These are phyloP conservation scores for Chlamydomonas sphaeroides DNA, from an alignment of 139 green algal species.

Conservation along the genomic window DNA sequence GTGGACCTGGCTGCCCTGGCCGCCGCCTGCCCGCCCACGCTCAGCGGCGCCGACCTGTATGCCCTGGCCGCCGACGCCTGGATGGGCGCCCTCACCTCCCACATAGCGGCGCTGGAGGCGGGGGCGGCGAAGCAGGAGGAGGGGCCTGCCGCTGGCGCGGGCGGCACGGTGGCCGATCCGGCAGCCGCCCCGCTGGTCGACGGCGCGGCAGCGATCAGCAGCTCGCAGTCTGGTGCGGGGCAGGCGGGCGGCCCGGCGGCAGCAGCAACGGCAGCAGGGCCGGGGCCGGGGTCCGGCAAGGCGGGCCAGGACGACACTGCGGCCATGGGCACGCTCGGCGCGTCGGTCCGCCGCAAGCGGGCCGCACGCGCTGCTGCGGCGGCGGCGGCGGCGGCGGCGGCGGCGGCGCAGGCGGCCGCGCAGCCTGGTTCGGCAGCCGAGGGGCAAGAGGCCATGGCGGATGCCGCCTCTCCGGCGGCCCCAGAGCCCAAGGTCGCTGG, in stretches of 20 bases:
- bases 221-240: neutral
- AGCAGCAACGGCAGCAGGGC: neutral
- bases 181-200: no score
- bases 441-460: neutral
- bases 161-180: no score
- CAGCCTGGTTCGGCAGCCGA: neutral
- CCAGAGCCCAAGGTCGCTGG: no score
- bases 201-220: no score
- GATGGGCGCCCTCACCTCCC: constrained; percentile 78
- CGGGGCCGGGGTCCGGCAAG: no score
- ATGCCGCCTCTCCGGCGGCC: neutral
- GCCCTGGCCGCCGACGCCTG: constrained; percentile 93
- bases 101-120: constrained; percentile 37
- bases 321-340: constrained; percentile 6
- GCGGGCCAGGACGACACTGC: no score
- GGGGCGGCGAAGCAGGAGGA: neutral
- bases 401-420: neutral
- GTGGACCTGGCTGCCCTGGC: constrained; percentile 79
- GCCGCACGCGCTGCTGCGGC: neutral
- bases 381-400: neutral
- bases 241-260: neutral
- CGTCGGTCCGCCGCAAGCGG: neutral
- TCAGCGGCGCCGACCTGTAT: constrained; percentile 96
- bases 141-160: no score
- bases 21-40: constrained; percentile 57